Base-by-base conservation (phyloP, 164 flowering plant species). In the Echeveria elegans region DNA sequence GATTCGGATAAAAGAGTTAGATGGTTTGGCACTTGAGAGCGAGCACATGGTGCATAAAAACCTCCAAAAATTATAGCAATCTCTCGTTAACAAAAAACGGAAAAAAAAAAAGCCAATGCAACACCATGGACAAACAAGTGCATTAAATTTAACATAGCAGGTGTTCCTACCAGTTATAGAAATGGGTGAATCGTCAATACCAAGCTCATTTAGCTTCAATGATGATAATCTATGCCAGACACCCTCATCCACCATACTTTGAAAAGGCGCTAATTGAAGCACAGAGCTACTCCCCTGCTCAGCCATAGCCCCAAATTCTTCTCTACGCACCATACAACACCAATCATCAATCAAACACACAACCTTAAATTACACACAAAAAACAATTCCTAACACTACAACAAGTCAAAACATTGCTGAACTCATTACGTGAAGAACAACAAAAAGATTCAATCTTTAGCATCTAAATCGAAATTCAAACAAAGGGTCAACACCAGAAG, bases 11-110 rank as follows among this genome's bases (percentile, higher is more conserved):
- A 78, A 73, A 94, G 94, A 58, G 88, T 83, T 56, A 94, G 79
- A 73, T 82, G 85, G 76, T 84, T 94, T 50, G 99, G 83, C 41
- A 89, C 84, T 76, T 78, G 85, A 36, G 80, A 69, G 76, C 88
- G 90, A 0, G 90, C 83, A 66, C 96, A 86, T 34, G 99, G 99
- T 5, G 96, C 93, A 83, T 79, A 94, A 71, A 88, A 94, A 71
- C 99, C 99, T 94, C 86, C 64, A n/a, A 66, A 72, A 6, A 65
- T 15, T 23, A 24, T 24, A 29, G 34, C n/a, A 19, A 19, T 48
- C 53, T 48, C 53, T 48, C 1, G 9, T n/a, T 19, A 48, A 11
- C 47, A 43, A 43, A 18, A 43, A 38, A 38, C 41, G 0, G 1
- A 40, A 3, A 16, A 12, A 12, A 43, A 43, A 43, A 43, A 43